A percentile compares a stretch with the other conserved stretches of the same genome.
Evolutionary conservation across 345 rosid genomes (phyloP).

Genomic region (Sonneratia caseolaris): DNA sequence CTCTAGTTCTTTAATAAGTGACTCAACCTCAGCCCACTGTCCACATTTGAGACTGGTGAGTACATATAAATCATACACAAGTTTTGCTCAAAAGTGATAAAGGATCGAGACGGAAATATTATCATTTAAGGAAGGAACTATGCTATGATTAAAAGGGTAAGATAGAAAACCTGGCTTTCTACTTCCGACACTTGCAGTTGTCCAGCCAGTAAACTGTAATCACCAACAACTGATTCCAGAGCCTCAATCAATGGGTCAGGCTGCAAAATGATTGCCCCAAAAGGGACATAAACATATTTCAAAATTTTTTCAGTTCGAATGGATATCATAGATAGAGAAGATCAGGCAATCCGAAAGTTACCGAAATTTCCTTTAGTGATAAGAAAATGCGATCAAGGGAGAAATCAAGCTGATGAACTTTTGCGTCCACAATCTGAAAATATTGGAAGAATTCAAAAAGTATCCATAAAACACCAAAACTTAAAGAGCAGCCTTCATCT

Average conservation of each 20-base stretch:
- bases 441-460: constrained; percentile 3
- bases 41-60: constrained; percentile 4
- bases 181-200: constrained; percentile 57
- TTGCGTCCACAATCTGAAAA: constrained; percentile 76
- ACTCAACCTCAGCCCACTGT: constrained; percentile 94
- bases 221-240: constrained; percentile 71
- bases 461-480: not conserved
- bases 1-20: constrained; percentile 68
- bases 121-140: constrained; percentile 4
- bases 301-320: not conserved
- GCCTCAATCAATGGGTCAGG: constrained; percentile 82
- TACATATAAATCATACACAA: not conserved
- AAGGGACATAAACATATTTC: not conserved
- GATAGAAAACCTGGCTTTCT: constrained; percentile 53
- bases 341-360: constrained; percentile 14
- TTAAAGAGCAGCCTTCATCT: not conserved
- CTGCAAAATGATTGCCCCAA: constrained; percentile 20
- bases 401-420: constrained; percentile 85
- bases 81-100: not conserved
- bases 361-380: constrained; percentile 75
- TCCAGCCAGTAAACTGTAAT: constrained; percentile 43
- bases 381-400: constrained; percentile 74
- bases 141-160: not conserved
- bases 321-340: not conserved
- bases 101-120: not conserved